phyloP scores from a whole-genome alignment of 805 yeast genomes.

The Helenozyma rhizophorensis region DNA sequence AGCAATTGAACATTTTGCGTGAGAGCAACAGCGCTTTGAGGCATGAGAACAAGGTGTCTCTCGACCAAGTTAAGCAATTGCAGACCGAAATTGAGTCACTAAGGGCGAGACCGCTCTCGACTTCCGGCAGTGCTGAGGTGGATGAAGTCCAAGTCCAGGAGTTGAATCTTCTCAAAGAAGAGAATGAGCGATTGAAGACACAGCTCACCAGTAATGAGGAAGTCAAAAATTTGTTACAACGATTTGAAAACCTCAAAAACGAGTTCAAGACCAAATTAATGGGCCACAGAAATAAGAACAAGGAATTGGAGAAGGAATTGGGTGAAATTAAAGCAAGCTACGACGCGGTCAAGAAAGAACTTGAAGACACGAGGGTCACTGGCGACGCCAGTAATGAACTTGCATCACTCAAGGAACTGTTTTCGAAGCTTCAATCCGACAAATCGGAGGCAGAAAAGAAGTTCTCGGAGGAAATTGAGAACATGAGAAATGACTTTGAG shows the following conservation, averaged over 20 bases:
- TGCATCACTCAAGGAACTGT: conserved; percentile 12
- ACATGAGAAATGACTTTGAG: conserved; percentile 29
- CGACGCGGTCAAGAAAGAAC: conserved; percentile 2
- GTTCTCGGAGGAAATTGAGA: conserved; percentile 8
- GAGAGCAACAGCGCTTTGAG: conserved; percentile 68
- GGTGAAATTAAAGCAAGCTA: conserved; percentile 7
- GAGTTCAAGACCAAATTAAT: conserved; percentile 24
- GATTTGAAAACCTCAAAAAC: conserved; percentile 26
- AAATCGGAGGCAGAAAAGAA: conserved; percentile 7
- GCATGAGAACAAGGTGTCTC: conserved; percentile 36
- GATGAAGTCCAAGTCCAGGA: conserved; percentile 48
- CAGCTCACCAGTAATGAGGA: conserved; percentile 17
- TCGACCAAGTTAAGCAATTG: conserved; percentile 26
- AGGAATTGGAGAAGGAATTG: conserved; percentile 20
- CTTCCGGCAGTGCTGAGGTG: too few species aligned
- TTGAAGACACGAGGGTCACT: conserved; percentile 1
- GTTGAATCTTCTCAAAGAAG: conserved; percentile 44
- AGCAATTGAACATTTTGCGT: conserved; percentile 57
- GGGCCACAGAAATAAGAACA: conserved; percentile 24
- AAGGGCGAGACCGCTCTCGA: conserved; percentile 28
- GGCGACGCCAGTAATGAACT: conserved; percentile 5
- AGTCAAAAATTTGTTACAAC: conserved; percentile 25
- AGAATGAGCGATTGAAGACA: conserved; percentile 55
- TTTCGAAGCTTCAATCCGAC: conserved; percentile 3
- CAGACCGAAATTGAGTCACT: conserved; percentile 46